phyloP scores from a whole-genome alignment of 2,329 filamentous ascomycete species.

The Pestalotiopsis sp. region DNA sequence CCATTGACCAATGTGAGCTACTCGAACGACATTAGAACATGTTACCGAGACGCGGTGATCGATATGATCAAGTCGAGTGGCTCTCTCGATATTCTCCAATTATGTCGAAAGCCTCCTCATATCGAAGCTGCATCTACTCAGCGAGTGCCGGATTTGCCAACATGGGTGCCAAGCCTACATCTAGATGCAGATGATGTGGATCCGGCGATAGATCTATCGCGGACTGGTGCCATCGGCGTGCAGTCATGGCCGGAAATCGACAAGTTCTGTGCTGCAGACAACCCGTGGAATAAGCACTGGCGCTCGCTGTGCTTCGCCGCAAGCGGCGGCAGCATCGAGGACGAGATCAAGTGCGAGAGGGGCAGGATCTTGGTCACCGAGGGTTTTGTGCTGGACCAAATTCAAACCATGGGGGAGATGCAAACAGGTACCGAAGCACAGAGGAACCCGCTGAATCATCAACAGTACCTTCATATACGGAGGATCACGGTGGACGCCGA shows the following conservation, averaged over 20 bases:
- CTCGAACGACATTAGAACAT: neutral
- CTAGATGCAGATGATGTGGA: neutral
- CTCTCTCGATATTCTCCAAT: neutral
- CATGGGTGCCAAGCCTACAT: neutral
- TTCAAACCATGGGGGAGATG: neutral
- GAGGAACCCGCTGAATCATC: neutral
- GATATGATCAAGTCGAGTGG: neutral
- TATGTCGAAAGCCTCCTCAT: neutral
- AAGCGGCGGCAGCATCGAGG: neutral
- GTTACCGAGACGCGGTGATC: neutral
- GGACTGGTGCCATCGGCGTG: neutral
- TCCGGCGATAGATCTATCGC: neutral
- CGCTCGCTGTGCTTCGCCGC: neutral
- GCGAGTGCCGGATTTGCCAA: neutral
- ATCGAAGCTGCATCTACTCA: neutral
- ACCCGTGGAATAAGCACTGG: neutral
- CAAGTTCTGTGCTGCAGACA: neutral
- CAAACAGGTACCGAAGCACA: neutral
- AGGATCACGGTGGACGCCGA: no score
- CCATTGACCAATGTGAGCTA: neutral
- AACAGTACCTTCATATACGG: no score
- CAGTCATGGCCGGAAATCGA: neutral
- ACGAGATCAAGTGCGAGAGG: neutral
- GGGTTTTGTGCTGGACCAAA: neutral
- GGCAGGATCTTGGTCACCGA: neutral